Evolutionary conservation across 1,139 yeast genomes (phyloP), one percentile per base, ranked within the genome.

Genomic region (Taiozyma sp.): DNA sequence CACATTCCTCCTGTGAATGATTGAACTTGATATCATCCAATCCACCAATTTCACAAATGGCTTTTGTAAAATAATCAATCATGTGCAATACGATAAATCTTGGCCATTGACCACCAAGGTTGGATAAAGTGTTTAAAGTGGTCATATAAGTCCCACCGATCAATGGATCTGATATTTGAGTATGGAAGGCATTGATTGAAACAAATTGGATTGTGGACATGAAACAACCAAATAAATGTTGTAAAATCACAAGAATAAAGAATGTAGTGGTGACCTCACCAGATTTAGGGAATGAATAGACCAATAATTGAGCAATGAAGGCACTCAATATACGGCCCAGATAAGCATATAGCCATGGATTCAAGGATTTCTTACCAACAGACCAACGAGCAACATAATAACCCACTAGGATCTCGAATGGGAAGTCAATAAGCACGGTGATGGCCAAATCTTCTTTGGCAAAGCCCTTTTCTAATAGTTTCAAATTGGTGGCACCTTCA

Each of bases 121-220:
- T 93, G 39, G 95, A 84, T 47, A 93, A 74, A 0, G 99, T 93
- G 68, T 95, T 95, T 51, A 93, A 73, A 1, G 96, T 85, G 0
- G 99, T 93, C 98, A 95, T 93, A 67, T 93, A 93, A 0, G 99
- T 95, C 1, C 99, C 99, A 19, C 99, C 99, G 60, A 93, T 88
- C 14, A 83, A 70, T 0, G 99, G 98, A 66, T 93, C 99, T 2
- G 99, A 97, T 49, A 95, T 88, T 61, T 85, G 85, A 5, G 97
- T 91, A 68, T 91, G 97, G 73, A 93, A 95, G 0, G 98, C 96
- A 64, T 91, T 86, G 50, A 93, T 82, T 5, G 96, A 87, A 29
- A 93, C 98, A 71, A 95, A 93, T 67, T 91, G 98, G 51, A 93
- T 84, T 0, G 99, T 93, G 6, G 93, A 81, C 96, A 91, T 88